Base-by-base conservation (phyloP, 345 rosid species). In the Hypericum perforatum region DNA sequence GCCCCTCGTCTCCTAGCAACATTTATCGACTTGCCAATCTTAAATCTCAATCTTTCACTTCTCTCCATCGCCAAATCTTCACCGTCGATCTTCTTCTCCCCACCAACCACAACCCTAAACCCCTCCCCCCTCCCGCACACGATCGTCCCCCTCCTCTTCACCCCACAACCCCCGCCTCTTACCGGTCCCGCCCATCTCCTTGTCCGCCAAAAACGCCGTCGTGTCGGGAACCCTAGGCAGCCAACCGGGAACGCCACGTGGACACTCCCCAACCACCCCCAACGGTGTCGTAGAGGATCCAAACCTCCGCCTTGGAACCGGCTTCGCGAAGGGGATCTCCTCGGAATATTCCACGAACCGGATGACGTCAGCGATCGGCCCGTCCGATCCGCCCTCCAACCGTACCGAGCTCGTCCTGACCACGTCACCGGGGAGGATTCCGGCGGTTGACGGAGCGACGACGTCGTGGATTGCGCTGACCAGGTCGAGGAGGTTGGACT, bases 311-410 rank as follows among this genome's bases (percentile, higher is more conserved):
- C 56, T 57, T 4, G 81, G 79, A 43, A 82, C 49, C 5, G 84
- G 77, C 57, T 69, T 74, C 2, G 84, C 86, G 39, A 79, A 85
- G 11, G 89, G 89, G 58, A 63, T 77, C 62, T 85, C 94, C 0
- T 47, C 56, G 5, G 61, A 53, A 58, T 43, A 43, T 2, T 57
- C 37, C 9, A 82, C 75, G 47, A 79, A 81, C 40, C 46, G 36
- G n/a, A 54, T 58, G 32, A 22, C 32, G 32, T 22, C 32, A 4
- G 32, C 4, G 32, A 22, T 22, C 36, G 79, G 53, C 39, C 67
- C 76, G 37, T 55, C 47, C 11, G 79, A 38, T 7, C 53, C 63
- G n/a, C 61, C 41, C 7, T 80, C 79, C 7, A 41, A 61, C 39
- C 75, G 49, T 47, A 70, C 16, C 51, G 68, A 62, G 9, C 46